Conservation (phyloP, 2,329 filamentous ascomycete genomes). For the Oidium heveae region DNA sequence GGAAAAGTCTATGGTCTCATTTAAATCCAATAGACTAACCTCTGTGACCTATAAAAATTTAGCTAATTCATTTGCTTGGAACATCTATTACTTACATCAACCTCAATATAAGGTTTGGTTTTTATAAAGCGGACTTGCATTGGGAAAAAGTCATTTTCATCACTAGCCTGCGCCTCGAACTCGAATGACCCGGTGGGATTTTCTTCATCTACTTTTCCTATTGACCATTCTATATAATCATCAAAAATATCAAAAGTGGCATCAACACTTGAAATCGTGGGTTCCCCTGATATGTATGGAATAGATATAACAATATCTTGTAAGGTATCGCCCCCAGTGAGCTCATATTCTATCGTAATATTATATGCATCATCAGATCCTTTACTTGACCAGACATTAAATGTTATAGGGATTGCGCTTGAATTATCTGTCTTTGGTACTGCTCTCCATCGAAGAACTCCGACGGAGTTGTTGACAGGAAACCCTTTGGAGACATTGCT, state of each 20-base stretch:
- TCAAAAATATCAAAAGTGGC: slow-evolving; percentile 83
- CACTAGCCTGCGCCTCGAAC: slow-evolving; percentile 70
- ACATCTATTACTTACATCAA: slow-evolving; percentile 48
- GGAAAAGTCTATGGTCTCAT: slow-evolving; percentile 57
- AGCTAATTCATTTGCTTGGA: background rate
- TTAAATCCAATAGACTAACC: slow-evolving; percentile 47
- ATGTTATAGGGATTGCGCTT: slow-evolving; percentile 69
- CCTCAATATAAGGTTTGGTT: slow-evolving; percentile 63
- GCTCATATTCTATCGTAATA: slow-evolving; percentile 86
- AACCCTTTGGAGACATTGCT: slow-evolving; percentile 73
- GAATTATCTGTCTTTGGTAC: slow-evolving; percentile 58
- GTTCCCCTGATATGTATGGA: slow-evolving; percentile 65
- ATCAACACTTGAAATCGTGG: slow-evolving; percentile 76
- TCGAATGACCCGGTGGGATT: slow-evolving; percentile 77
- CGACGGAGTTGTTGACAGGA: slow-evolving; percentile 80
- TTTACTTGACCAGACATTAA: slow-evolving; percentile 95
- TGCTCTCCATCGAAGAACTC: slow-evolving; percentile 79
- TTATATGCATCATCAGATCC: slow-evolving; percentile 57
- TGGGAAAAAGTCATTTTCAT: slow-evolving; percentile 92
- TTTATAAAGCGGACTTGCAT: slow-evolving; percentile 85
- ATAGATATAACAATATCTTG: slow-evolving; percentile 73
- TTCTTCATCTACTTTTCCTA: slow-evolving; percentile 61
- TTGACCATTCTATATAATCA: slow-evolving; percentile 80
- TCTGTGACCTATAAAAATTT: slow-evolving; percentile 28
- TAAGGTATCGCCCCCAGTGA: slow-evolving; percentile 54